Conservation (phyloP, 2,329 filamentous ascomycete genomes). For the Aspergillus sp. region DNA sequence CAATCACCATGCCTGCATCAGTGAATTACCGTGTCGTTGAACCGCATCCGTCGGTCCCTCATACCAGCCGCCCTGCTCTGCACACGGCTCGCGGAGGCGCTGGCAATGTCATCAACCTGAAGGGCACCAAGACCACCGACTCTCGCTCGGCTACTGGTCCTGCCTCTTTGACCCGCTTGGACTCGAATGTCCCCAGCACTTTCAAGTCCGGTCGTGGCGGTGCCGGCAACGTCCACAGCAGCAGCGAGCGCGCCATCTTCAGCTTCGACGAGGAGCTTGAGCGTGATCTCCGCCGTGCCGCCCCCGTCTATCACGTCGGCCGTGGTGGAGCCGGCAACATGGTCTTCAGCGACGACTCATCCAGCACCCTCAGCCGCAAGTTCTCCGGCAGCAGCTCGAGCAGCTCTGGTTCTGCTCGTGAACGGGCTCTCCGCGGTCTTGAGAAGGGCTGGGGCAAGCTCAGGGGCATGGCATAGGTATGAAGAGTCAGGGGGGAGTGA, state of each 20-base stretch:
- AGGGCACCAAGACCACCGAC: constrained; percentile 54
- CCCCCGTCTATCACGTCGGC: constrained; percentile 66
- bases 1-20: constrained; percentile 34
- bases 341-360: constrained; percentile 32
- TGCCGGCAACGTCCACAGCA: constrained; percentile 57
- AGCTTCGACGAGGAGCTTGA: constrained; percentile 68
- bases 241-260: constrained; percentile 62
- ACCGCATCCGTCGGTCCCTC: constrained; percentile 61
- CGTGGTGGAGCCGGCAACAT: constrained; percentile 63
- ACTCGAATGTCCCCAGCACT: constrained; percentile 43
- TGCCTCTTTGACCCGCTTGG: constrained; percentile 55
- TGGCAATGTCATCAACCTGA: constrained; percentile 59
- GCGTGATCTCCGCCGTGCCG: constrained; percentile 57
- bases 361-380: constrained; percentile 37
- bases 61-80: constrained; percentile 50
- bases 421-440: constrained; percentile 38
- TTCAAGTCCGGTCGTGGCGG: constrained; percentile 56
- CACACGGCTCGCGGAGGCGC: constrained; percentile 60
- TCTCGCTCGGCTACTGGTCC: constrained; percentile 46
- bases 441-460: constrained; percentile 46
- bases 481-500: not conserved
- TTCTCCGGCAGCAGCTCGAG: constrained; percentile 39
- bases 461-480: constrained; percentile 35
- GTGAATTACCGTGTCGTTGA: constrained; percentile 59
- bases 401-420: constrained; percentile 38